Evolutionary conservation across 352 stramenopile species (phyloP).

Genomic region (Globisporangium irregulare): DNA sequence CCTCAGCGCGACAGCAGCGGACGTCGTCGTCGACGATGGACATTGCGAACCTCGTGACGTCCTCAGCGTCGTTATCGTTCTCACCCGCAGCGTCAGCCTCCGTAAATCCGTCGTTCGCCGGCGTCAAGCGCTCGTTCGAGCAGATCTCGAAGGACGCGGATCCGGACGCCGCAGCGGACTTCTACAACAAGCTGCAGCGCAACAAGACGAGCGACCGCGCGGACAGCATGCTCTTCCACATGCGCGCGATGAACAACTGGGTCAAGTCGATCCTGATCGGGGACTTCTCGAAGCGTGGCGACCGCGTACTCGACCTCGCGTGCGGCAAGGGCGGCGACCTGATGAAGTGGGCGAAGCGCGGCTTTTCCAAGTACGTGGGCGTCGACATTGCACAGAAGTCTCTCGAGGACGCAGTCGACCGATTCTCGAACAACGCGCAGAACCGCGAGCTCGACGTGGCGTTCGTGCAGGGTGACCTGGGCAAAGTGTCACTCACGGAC

Average conservation of each 20-base stretch:
- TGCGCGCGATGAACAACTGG: slow-evolving; percentile 98
- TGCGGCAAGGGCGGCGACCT: slow-evolving; percentile 99
- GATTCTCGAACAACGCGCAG: slow-evolving; percentile 70
- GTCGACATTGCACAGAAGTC: slow-evolving; percentile 98
- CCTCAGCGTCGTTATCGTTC: slow-evolving; percentile 17
- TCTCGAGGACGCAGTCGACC: slow-evolving; percentile 91
- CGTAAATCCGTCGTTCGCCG: slow-evolving; percentile 5
- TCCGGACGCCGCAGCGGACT: slow-evolving; percentile 62
- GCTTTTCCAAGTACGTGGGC: slow-evolving; percentile 94
- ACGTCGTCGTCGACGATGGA: slow-evolving; percentile 33
- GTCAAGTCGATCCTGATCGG: slow-evolving; percentile 96
- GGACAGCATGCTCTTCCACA: slow-evolving; percentile 95
- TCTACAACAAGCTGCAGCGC: slow-evolving; percentile 86
- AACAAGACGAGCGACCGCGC: slow-evolving; percentile 69
- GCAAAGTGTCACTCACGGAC: slow-evolving; percentile 59
- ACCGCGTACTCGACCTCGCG: slow-evolving; percentile 95
- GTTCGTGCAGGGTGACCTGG: slow-evolving; percentile 80
- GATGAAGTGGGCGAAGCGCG: slow-evolving; percentile 94
- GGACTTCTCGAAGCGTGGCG: slow-evolving; percentile 75
- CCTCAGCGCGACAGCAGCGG: slow-evolving; percentile 11
- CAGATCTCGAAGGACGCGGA: slow-evolving; percentile 56
- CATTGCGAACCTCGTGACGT: slow-evolving; percentile 56
- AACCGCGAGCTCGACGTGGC: slow-evolving; percentile 69
- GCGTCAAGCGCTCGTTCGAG: slow-evolving; percentile 52
- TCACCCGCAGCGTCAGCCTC: neutral